Evolutionary conservation across 2,329 filamentous ascomycete genomes (phyloP), one percentile per base, ranked within the genome.

Genomic region (Corinectria fuckeliana): DNA sequence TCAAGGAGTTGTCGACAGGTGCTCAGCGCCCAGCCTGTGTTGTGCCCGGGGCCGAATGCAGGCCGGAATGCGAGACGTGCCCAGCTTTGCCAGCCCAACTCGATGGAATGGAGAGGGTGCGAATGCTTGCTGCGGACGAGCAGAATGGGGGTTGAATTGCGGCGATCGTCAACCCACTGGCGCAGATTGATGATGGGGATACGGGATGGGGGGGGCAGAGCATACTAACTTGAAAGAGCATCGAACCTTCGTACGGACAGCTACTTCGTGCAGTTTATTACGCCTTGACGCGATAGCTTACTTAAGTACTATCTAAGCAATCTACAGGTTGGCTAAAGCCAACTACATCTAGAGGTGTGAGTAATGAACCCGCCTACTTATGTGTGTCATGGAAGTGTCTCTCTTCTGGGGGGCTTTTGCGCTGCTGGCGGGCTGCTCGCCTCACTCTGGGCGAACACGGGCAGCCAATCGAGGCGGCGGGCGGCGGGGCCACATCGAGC

Each of bases 391-490:
- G n/a, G n/a, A 3, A 25, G 23, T n/a, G 11, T 23, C 21, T 8
- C 21, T 45, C 23, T 45, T 5, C 5, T 7, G 11, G n/a, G n/a
- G n/a, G n/a, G n/a, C n/a, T 20, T 42, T 21, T 44, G 21, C 14
- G 38, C 42, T 42, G 49, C 16, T 11, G n/a, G 51, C 42, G 56
- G 61, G 53, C 25, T 62, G 68, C 64, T 60, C 69, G 69, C 69
- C 69, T 71, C 69, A 71, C 68, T 71, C 64, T 64, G 39, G 62
- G 54, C 51, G 64, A n/a, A 61, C 64, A 51, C 59, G 60, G 60
- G 54, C 60, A 63, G 60, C 69, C 69, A 71, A 71, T 71, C 65
- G 62, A 61, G 30, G n/a, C n/a, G 28, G 60, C 60, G 54, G 49
- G 18, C 28, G 49, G 61, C 61, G 67, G 68, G 56, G 50, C 56